These are phyloP conservation scores for Beauveria sp. DNA, from an alignment of 2,329 filamentous ascomycete genomes.

Conservation along the genomic window DNA sequence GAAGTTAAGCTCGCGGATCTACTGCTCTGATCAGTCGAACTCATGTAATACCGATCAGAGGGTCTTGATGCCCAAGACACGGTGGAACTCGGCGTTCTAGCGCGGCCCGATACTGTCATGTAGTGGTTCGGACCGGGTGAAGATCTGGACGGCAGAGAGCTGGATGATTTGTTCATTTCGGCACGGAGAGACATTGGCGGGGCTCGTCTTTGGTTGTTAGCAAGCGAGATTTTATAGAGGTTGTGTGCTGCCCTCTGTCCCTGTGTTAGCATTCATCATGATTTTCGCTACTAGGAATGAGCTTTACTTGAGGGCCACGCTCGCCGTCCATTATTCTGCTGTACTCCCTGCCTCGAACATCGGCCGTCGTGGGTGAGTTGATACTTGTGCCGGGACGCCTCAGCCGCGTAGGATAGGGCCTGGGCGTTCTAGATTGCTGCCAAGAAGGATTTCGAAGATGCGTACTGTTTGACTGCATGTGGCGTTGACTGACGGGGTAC, in stretches of 20 bases:
- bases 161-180: conserved; percentile 33
- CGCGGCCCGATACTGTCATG: conserved; percentile 17
- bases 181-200: conserved; percentile 31
- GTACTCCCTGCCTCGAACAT: conserved; percentile 40
- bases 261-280: conserved; percentile 11
- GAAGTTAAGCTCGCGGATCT: conserved; percentile 44
- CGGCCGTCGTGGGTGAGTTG: conserved; percentile 40
- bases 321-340: conserved; percentile 44
- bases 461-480: not conserved
- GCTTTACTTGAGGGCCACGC: conserved; percentile 37
- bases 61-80: conserved; percentile 19
- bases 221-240: conserved; percentile 31
- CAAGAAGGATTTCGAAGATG: not conserved
- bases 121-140: conserved; percentile 20
- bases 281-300: not conserved
- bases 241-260: conserved; percentile 38
- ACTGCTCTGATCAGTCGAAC: conserved; percentile 28
- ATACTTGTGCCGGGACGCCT: conserved; percentile 45
- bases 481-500: not conserved
- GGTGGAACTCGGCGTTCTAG: conserved; percentile 30
- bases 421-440: conserved; percentile 42
- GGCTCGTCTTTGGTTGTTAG: conserved; percentile 27
- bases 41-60: conserved; percentile 25
- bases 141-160: conserved; percentile 28
- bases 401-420: conserved; percentile 49